A percentile compares a stretch with the other conserved stretches of the same genome.
phyloP scores from a whole-genome alignment of 1,284 basidiomycete species.

The Boletus hoseneyae region DNA sequence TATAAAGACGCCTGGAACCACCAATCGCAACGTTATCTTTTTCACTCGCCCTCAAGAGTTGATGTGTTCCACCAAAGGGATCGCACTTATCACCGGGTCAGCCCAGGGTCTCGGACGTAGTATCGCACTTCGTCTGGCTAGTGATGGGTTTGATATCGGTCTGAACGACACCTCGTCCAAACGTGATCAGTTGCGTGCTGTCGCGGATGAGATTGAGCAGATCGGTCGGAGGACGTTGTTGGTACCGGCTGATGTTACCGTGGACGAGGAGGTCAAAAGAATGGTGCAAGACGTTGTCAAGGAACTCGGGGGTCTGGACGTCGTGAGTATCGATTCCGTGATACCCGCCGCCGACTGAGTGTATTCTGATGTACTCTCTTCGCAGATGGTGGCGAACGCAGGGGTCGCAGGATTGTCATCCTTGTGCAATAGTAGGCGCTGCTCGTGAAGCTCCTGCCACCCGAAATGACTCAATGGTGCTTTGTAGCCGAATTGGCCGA shows the following conservation, averaged over 20 bases:
- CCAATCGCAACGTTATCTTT: neutral
- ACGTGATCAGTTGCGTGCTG: neutral
- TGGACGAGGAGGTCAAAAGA: slow-evolving; percentile 4
- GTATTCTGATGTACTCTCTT: no score
- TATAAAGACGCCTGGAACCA: no score
- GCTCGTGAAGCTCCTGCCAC: rapidly evolving
- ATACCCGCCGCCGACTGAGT: no score
- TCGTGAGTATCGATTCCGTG: slow-evolving; percentile 9
- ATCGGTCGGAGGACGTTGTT: slow-evolving; percentile 4
- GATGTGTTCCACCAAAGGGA: slow-evolving; percentile 6
- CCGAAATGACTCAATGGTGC: neutral
- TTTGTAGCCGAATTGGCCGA: slow-evolving; percentile 18
- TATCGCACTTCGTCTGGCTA: slow-evolving; percentile 17
- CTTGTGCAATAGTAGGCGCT: slow-evolving; percentile 6
- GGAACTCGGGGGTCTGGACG: slow-evolving; percentile 8
- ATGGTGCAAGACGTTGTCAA: slow-evolving; percentile 4
- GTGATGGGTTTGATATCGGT: slow-evolving; percentile 12
- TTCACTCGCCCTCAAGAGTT: neutral
- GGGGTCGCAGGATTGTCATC: neutral
- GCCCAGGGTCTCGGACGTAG: slow-evolving; percentile 13
- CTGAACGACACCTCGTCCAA: slow-evolving; percentile 16
- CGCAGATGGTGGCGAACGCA: slow-evolving; percentile 13
- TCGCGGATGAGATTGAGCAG: slow-evolving; percentile 7
- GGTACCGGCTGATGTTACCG: slow-evolving; percentile 6
- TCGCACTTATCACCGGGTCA: slow-evolving; percentile 15